Base-by-base conservation (phyloP, 2,329 filamentous ascomycete genomes). In the Hymenoscyphus scutula region DNA sequence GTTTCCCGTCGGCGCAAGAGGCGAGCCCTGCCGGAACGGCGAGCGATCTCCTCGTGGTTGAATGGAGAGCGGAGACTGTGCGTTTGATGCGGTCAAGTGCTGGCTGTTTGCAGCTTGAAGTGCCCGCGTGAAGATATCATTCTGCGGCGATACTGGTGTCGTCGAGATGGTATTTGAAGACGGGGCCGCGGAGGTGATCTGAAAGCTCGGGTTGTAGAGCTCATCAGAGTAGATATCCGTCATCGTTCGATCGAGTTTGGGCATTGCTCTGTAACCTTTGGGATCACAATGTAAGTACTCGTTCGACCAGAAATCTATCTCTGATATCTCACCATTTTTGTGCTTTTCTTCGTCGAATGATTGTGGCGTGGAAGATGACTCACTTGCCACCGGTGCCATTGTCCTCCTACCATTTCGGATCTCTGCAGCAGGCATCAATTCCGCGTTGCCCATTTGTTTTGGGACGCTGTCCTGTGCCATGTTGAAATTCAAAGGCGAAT, bases 181-280 rank as follows among this genome's bases (percentile, higher is more conserved):
- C 2, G 85, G 78, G 3, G 85, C 78, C 0, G 84, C 78, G 0
- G 84, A 82, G 0, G 83, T 83, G 71, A 87, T 81, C 37, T 79
- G 81, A 64, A 87, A 86, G 69, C 81, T 83, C 0, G 89, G 88
- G 69, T 89, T 92, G 80, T 91, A 96, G 0, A 96, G 82, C 75
- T 95, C 91, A 74, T 97, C 93, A 70, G 86, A 84, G 72, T 90
- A 94, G 57, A 91, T 84, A 72, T 96, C 92, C 19, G 92, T 94
- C 78, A 95, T 91, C 0, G 92, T 95, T 62, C 92, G 84, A 69
- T 92, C 89, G 67, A 96, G 84, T 76, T 94, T 95, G 29, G 92
- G 89, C 29, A 87, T 79, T 65, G 79, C 79, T 85, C 82, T 86
- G 81, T 71, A 76, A 79, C 75, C 73, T 79, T 76, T 72, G 73